These are phyloP conservation scores for Sarcomyxa edulis DNA, from an alignment of 768 basidiomycete species.

Conservation along the genomic window DNA sequence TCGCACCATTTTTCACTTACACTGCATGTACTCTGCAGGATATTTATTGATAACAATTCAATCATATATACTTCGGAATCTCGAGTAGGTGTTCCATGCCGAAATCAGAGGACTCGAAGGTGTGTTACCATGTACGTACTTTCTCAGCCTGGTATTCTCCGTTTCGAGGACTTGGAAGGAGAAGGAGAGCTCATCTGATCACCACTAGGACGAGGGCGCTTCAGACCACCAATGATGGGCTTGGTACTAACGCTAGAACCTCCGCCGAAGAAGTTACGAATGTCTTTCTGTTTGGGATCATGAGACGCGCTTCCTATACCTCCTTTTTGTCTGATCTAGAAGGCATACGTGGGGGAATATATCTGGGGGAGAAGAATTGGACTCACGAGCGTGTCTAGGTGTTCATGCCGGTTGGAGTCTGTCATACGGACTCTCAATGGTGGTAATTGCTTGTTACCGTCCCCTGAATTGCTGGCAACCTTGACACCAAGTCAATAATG, in stretches of 20 bases:
- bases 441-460: slow-evolving; percentile 1
- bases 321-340: slow-evolving; percentile 57
- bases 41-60: too few relatives aligned
- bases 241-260: too few relatives aligned
- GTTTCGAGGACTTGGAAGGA: too few relatives aligned
- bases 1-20: too few relatives aligned
- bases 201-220: too few relatives aligned
- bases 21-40: too few relatives aligned
- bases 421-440: slow-evolving; percentile 39
- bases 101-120: too few relatives aligned
- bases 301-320: slow-evolving; percentile 68
- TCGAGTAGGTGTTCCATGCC: too few relatives aligned
- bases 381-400: slow-evolving; percentile 54
- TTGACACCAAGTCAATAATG: not conserved
- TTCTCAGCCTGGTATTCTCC: slow-evolving; percentile 1
- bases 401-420: slow-evolving; percentile 50
- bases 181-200: too few relatives aligned
- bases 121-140: not conserved
- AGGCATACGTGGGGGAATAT: not conserved
- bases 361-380: slow-evolving; percentile 1
- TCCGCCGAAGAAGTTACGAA: slow-evolving; percentile 68
- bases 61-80: too few relatives aligned
- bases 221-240: too few relatives aligned
- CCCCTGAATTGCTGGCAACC: slow-evolving; percentile 1
- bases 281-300: slow-evolving; percentile 72